A percentile compares a stretch with the other conserved stretches of the same genome.
Conservation (phyloP, 345 rosid genomes). For the Raphanus sativus region DNA sequence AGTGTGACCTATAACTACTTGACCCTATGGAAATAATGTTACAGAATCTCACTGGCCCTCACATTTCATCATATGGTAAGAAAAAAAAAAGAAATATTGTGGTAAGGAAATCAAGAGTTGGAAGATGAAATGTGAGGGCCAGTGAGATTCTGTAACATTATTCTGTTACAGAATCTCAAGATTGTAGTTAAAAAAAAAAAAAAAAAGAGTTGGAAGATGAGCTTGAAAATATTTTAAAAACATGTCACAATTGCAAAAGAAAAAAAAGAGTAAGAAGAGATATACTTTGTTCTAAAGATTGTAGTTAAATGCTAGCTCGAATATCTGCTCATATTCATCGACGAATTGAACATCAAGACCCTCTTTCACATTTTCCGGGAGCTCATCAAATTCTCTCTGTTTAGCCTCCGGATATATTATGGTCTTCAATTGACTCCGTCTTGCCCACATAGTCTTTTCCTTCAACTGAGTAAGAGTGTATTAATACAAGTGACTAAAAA, state of each 20-base stretch:
- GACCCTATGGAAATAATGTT: too few relatives aligned
- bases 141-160: too few relatives aligned
- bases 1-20: too few relatives aligned
- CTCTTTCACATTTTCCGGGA: conserved; percentile 76
- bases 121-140: too few relatives aligned
- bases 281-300: background rate
- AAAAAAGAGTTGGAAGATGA: background rate
- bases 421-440: conserved; percentile 80
- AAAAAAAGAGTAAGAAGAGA: background rate
- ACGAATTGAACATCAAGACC: conserved; percentile 95
- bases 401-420: conserved; percentile 89
- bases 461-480: conserved; percentile 56
- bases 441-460: conserved; percentile 92
- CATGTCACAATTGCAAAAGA: background rate
- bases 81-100: too few relatives aligned
- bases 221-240: background rate
- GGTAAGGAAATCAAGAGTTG: background rate
- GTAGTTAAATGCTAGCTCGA: conserved; percentile 55
- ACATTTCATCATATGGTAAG: background rate
- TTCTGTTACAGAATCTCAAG: too few relatives aligned
- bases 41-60: background rate
- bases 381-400: conserved; percentile 91
- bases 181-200: too few relatives aligned
- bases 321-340: conserved; percentile 67
- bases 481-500: background rate